These are phyloP conservation scores for Marasmius tenuissimus DNA, from an alignment of 1,284 basidiomycete genomes.

Conservation along the genomic window DNA sequence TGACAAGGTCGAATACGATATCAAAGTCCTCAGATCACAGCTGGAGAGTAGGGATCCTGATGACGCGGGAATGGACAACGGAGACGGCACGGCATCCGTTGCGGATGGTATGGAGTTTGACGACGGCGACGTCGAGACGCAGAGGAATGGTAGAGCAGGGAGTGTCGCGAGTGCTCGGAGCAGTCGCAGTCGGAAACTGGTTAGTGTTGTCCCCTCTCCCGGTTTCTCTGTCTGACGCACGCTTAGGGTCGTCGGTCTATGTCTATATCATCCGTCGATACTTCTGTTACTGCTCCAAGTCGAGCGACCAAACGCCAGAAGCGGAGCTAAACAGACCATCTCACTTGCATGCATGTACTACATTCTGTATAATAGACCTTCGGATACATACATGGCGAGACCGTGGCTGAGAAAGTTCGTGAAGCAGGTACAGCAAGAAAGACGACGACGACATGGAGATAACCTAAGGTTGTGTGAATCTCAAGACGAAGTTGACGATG, in stretches of 20 bases:
- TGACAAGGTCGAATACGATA: constrained; percentile 84
- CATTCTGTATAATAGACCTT: background rate
- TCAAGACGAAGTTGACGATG: constrained; percentile 86
- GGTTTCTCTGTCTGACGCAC: background rate
- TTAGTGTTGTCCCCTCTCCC: constrained; percentile 28
- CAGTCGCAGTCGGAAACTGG: constrained; percentile 57
- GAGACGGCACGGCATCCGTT: constrained; percentile 24
- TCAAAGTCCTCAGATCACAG: constrained; percentile 67
- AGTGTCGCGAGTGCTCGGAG: constrained; percentile 67
- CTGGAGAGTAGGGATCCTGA: constrained; percentile 50
- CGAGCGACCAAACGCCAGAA: constrained; percentile 60
- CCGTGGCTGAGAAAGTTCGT: too few relatives aligned
- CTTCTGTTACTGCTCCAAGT: constrained; percentile 49
- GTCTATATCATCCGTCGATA: constrained; percentile 68
- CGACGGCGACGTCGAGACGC: constrained; percentile 39
- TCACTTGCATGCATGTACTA: background rate
- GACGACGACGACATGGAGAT: too few relatives aligned
- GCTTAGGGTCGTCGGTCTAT: constrained; percentile 56
- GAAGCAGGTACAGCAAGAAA: too few relatives aligned
- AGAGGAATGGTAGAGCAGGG: constrained; percentile 58
- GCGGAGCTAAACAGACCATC: constrained; percentile 33
- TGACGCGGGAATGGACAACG: constrained; percentile 32
- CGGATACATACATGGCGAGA: background rate
- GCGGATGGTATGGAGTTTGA: constrained; percentile 30
- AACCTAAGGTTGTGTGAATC: constrained; percentile 51